A percentile compares a stretch with the other conserved stretches of the same genome.
Evolutionary conservation across 495 filamentous ascomycete species (phyloP).

Genomic region (Penicillium angulare): DNA sequence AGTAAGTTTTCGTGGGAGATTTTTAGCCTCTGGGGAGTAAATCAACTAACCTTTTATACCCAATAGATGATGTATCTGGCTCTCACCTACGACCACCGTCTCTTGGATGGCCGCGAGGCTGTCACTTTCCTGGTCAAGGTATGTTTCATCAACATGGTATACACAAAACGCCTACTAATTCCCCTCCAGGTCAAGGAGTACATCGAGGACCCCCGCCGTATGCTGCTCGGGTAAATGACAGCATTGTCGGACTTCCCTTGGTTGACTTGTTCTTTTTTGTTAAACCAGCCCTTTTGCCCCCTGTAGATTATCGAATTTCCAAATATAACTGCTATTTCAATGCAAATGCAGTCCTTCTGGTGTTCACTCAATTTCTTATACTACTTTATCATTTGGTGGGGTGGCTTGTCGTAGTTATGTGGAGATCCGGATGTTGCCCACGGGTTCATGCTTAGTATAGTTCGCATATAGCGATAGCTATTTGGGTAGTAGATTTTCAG

Average conservation of each 20-base stretch:
- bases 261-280: slow-evolving; percentile 14
- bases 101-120: slow-evolving; percentile 92
- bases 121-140: slow-evolving; percentile 96
- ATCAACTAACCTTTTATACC: slow-evolving; percentile 10
- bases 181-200: slow-evolving; percentile 75
- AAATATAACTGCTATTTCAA: slow-evolving; percentile 21
- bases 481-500: too few species aligned
- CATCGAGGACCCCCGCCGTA: slow-evolving; percentile 92
- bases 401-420: too few species aligned
- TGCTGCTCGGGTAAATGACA: slow-evolving; percentile 64
- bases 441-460: too few species aligned
- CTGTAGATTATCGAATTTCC: slow-evolving; percentile 40
- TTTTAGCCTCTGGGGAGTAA: background rate
- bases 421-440: too few species aligned
- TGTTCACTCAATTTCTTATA: background rate
- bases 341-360: background rate
- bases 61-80: slow-evolving; percentile 95
- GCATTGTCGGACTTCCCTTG: slow-evolving; percentile 1
- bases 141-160: slow-evolving; percentile 3
- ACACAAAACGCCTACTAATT: slow-evolving; percentile 12
- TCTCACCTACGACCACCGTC: slow-evolving; percentile 93
- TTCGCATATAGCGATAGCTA: too few species aligned
- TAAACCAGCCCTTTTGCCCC: slow-evolving; percentile 16
- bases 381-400: too few species aligned
- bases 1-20: slow-evolving; percentile 43